Evolutionary conservation across 2,329 filamentous ascomycete genomes (phyloP), one percentile per base, ranked within the genome.

Genomic region (Herpomyces periplanetae): DNA sequence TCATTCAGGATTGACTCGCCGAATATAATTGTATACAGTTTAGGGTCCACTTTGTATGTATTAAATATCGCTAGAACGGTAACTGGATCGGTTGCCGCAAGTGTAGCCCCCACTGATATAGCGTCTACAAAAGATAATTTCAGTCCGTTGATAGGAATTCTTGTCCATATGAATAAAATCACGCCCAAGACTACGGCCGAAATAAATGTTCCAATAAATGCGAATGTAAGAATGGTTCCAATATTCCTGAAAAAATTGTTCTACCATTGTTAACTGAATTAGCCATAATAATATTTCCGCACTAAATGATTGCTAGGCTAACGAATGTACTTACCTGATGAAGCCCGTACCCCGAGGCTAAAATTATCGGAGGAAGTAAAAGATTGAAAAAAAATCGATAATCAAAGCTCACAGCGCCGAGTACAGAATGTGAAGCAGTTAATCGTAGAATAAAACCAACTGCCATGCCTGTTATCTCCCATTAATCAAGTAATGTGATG

Each of bases 371-470:
- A 14, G 80, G 80, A n/a, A 96, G 63, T 6, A 96, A 55, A 17
- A 96, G 54, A 39, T 96, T 96, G 49, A 96, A 96, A 49, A 96
- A 96, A 47, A 91, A 87, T 35, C 91, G 73, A 37, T 88, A 88
- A 44, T 91, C 65, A 47, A 96, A 96, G 39, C 63, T 85, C 33
- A 96, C 71, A 27, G 68, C 59, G 34, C 66, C 65, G 37, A 73
- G 62, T 30, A 96, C 71, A 26, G 63, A 68, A 25, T 68, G 61
- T 27, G 63, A 61, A 20, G 63, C 60, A 16, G 58, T 66, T 26
- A 88, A 44, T 32, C 80, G 56, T 23, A 96, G 57, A 23, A 85
- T 52, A 30, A 96, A 46, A 4, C 80, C 80, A 24, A 96, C 69
- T 23, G 71, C 62, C 80, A 91, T 91, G 31, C 75, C 75, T 84